Evolutionary conservation across 208 protist genomes (phyloP).

Genomic region (Leishmania mexicana): DNA sequence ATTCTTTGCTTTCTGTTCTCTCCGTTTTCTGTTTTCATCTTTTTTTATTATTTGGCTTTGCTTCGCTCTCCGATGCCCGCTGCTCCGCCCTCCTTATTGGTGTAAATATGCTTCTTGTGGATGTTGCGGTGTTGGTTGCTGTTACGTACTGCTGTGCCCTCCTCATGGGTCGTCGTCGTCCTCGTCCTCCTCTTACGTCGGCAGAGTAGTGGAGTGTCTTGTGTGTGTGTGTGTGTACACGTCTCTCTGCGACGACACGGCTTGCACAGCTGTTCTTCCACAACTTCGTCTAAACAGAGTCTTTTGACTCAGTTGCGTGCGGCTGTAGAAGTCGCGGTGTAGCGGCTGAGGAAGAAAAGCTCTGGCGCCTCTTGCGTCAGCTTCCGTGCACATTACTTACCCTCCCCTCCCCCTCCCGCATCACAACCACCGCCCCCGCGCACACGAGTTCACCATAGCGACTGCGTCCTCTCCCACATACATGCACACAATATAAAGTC

Average conservation of each 20-base stretch:
- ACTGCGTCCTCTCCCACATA: background rate
- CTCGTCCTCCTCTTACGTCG: background rate
- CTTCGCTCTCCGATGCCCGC: background rate
- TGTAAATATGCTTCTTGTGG: background rate
- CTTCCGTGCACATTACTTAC: background rate
- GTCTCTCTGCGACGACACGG: background rate
- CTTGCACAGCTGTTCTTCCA: background rate
- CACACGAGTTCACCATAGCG: background rate
- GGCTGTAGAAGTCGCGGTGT: background rate
- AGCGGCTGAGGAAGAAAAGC: background rate
- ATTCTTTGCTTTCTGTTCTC: background rate
- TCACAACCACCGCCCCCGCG: background rate
- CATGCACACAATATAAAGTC: background rate
- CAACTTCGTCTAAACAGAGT: background rate
- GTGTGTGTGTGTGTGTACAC: background rate
- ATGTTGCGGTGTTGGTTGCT: background rate
- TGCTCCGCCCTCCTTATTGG: background rate
- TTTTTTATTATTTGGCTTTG: background rate
- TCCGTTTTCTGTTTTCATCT: background rate
- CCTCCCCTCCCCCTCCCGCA: background rate
- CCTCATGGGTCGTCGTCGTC: background rate
- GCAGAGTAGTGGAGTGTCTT: background rate
- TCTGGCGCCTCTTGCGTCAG: background rate
- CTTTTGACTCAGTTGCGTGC: background rate
- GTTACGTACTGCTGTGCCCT: background rate